phyloP scores from a whole-genome alignment of 108 stramenopile species.

The Cylindrotheca closterium region DNA sequence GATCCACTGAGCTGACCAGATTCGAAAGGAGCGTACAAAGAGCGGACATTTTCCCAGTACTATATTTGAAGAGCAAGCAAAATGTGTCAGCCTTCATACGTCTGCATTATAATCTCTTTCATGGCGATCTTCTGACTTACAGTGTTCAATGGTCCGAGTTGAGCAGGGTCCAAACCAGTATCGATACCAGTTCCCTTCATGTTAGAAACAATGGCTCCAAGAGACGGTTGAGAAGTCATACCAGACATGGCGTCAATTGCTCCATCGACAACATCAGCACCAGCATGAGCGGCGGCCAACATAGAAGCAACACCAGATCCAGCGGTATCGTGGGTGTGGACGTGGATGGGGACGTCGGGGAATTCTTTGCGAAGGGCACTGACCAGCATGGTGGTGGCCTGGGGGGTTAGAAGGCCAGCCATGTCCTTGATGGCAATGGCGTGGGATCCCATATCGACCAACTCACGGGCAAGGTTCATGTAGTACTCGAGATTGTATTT shows the following conservation, averaged over 20 bases:
- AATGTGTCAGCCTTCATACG: too few relatives aligned
- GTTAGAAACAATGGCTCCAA: slow-evolving; percentile 88
- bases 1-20: slow-evolving; percentile 85
- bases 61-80: too few relatives aligned
- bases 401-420: slow-evolving; percentile 93
- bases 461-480: slow-evolving; percentile 74
- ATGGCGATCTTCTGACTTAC: too few relatives aligned
- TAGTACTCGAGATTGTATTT: slow-evolving; percentile 94
- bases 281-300: slow-evolving; percentile 86
- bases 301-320: slow-evolving; percentile 93
- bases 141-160: slow-evolving; percentile 57
- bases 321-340: slow-evolving; percentile 98
- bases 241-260: slow-evolving; percentile 92
- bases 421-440: slow-evolving; percentile 95
- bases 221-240: slow-evolving; percentile 90
- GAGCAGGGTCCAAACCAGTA: slow-evolving; percentile 71
- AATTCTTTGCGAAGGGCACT: slow-evolving; percentile 78
- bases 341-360: slow-evolving; percentile 92
- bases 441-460: slow-evolving; percentile 76
- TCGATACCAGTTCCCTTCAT: slow-evolving; percentile 75
- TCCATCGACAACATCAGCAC: slow-evolving; percentile 91
- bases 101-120: too few relatives aligned
- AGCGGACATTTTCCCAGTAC: slow-evolving; percentile 91
- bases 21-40: slow-evolving; percentile 92
- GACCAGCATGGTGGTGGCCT: slow-evolving; percentile 76